phyloP scores from a whole-genome alignment of 371 early-diverging fungal genomes.

The Massospora cicadina region DNA sequence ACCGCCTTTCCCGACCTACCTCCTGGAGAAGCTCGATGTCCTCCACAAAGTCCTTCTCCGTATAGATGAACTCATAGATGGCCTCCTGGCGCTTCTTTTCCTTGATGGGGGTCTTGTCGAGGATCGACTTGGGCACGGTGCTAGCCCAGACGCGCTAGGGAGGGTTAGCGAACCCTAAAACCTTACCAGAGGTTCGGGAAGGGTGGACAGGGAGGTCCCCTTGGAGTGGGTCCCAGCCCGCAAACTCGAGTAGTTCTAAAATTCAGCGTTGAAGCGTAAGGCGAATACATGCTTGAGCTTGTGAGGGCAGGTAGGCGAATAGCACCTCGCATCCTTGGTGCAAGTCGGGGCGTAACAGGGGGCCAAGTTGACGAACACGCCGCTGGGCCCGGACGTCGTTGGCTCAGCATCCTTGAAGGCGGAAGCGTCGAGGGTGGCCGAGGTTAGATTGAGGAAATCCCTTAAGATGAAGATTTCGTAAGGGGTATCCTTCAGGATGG shows the following conservation, averaged over 20 bases:
- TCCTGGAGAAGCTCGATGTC: constrained; percentile 55
- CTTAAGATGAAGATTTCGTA: constrained; percentile 62
- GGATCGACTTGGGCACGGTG: constrained; percentile 43
- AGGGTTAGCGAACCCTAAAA: neutral
- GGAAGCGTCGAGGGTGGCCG: constrained; percentile 4
- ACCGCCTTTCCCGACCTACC: constrained; percentile 20
- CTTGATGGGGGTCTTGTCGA: constrained; percentile 39
- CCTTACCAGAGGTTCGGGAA: constrained; percentile 4
- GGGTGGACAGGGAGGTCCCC: neutral
- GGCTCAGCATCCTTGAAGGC: constrained; percentile 13
- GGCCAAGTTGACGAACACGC: constrained; percentile 70
- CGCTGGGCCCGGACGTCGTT: constrained; percentile 22
- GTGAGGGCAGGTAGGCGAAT: constrained; percentile 66
- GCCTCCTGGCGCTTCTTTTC: constrained; percentile 82
- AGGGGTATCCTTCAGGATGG: constrained; percentile 57
- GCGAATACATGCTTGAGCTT: constrained; percentile 25
- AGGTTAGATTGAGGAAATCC: neutral
- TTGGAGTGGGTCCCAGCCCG: constrained; percentile 2
- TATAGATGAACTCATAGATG: constrained; percentile 77
- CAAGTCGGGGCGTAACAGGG: constrained; percentile 88
- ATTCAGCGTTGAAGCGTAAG: neutral
- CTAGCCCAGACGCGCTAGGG: constrained; percentile 31
- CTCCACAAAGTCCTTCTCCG: constrained; percentile 74
- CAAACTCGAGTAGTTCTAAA: constrained; percentile 7
- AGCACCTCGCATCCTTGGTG: constrained; percentile 55